Evolutionary conservation across 805 yeast species (phyloP), one percentile per base, ranked within the genome.

Genomic region (Teunomyces kruisii): DNA sequence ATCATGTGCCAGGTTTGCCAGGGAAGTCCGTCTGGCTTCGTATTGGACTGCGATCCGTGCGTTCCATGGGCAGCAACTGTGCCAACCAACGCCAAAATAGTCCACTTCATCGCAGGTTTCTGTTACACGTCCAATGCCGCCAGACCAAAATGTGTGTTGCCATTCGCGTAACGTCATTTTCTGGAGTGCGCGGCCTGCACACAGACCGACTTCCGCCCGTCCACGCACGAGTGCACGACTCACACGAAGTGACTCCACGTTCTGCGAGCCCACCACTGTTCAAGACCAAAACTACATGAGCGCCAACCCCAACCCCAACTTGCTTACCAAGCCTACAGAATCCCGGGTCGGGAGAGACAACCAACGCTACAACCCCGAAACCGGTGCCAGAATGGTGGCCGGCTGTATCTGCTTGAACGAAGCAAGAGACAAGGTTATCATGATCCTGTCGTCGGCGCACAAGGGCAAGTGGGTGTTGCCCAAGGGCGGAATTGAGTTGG

Each of bases 1-100:
- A 79, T 73, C 97, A 92, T 91, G 64, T 92, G 98, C 87, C 91
- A 86, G 54, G 78, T 77, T 56, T 85, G 88, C 96, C 96, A 88
- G 13, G 79, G 65, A 30, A 80, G 55, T 0, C 79, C 81, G 9
- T 64, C 66, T 2, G 89, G 89, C 22, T 47, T 53, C 13, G 29
- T 15, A 9, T 44, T 39, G 29, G 24, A 2, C 28, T 24, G 39
- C 2, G 8, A 10, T 2, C 24, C 32, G 10, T 35, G 40, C 8
- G 12, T 24, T 4, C 44, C 48, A 36, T 45, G 48, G n/a, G 37
- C 41, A n/a, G 42, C 43, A 9, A 32, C 46, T 6, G 27, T 39
- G 16, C 39, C 36, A 14, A 35, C 28, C n/a, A 42, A 42, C 6
- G 17, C 32, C 17, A 33, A 27, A 33, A 36, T 7, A 12, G 27